Evolutionary conservation across 176 grass and related monocot species (phyloP).

Genomic region (Hordeum marinum): DNA sequence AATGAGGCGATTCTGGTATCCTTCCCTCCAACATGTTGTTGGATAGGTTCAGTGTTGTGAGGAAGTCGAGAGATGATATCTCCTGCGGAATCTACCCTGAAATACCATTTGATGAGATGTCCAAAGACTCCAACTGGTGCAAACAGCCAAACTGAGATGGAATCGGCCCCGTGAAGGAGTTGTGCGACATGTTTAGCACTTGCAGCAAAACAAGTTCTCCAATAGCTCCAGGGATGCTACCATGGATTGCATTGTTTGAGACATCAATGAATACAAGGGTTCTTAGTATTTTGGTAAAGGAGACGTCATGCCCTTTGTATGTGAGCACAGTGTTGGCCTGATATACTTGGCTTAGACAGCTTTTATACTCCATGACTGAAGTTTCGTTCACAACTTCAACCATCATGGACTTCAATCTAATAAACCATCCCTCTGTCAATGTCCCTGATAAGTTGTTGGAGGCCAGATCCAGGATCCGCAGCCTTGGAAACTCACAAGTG

Average conservation of each 20-base stretch:
- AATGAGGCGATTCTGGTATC: conserved; percentile 22
- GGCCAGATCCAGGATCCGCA: neutral
- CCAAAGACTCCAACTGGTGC: conserved; percentile 24
- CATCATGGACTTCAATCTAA: neutral
- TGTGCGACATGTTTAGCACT: neutral
- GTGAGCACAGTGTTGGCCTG: neutral
- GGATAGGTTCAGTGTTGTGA: conserved; percentile 24
- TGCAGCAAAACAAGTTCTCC: conserved; percentile 7
- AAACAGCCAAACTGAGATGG: conserved; percentile 1
- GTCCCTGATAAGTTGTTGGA: neutral
- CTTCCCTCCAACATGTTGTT: conserved; percentile 29
- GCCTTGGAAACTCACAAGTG: neutral
- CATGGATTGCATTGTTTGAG: conserved; percentile 9
- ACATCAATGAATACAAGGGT: conserved; percentile 7
- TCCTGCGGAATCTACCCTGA: conserved; percentile 19
- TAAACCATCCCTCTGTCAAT: neutral
- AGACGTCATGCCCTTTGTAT: neutral
- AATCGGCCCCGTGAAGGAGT: neutral
- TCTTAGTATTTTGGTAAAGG: neutral
- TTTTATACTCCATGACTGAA: neutral
- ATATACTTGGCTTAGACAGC: neutral
- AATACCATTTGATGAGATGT: conserved; percentile 39
- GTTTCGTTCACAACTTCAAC: neutral
- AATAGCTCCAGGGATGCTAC: conserved; percentile 30
- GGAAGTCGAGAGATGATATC: conserved; percentile 27